Percentiles rank a stretch among this genome's conserved stretches.
These are phyloP conservation scores for Schwanniomyces pseudopolymorphus DNA, from an alignment of 805 yeast genomes.

Conservation along the genomic window DNA sequence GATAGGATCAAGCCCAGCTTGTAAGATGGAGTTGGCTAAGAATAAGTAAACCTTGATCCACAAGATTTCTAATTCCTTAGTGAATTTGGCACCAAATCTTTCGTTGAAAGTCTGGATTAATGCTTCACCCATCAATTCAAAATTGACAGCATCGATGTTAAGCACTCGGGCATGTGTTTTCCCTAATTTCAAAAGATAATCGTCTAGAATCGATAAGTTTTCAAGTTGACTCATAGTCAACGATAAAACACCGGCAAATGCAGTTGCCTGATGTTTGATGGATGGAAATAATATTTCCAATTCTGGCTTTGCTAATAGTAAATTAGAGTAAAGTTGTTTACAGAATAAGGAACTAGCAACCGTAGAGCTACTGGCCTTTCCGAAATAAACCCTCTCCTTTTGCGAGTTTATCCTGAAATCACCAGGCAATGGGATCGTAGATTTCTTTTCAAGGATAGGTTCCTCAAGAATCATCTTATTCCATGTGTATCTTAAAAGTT, in stretches of 20 bases:
- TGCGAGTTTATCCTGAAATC: slow-evolving; percentile 27
- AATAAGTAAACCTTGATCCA: slow-evolving; percentile 73
- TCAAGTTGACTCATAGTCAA: slow-evolving; percentile 67
- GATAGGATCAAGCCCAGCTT: slow-evolving; percentile 57
- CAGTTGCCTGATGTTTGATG: slow-evolving; percentile 73
- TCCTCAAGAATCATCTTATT: slow-evolving; percentile 41
- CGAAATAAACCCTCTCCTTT: slow-evolving; percentile 7
- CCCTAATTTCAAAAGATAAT: slow-evolving; percentile 61
- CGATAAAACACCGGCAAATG: slow-evolving; percentile 77
- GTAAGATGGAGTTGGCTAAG: slow-evolving; percentile 64
- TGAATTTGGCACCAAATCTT: slow-evolving; percentile 53
- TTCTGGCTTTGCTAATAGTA: slow-evolving; percentile 58
- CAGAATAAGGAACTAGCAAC: slow-evolving; percentile 60
- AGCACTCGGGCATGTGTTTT: slow-evolving; percentile 74
- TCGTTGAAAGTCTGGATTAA: slow-evolving; percentile 66
- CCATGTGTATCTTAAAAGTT: slow-evolving; percentile 49
- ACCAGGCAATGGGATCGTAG: slow-evolving; percentile 29
- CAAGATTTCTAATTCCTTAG: slow-evolving; percentile 60
- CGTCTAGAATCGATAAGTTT: slow-evolving; percentile 55
- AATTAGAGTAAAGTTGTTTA: slow-evolving; percentile 71
- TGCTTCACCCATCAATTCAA: slow-evolving; percentile 73
- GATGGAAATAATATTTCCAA: slow-evolving; percentile 70
- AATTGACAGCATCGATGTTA: slow-evolving; percentile 68
- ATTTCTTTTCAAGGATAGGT: slow-evolving; percentile 17
- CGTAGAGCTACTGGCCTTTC: slow-evolving; percentile 14